These are phyloP conservation scores for Apiospora aurea DNA, from an alignment of 2,329 filamentous ascomycete species.

Conservation along the genomic window DNA sequence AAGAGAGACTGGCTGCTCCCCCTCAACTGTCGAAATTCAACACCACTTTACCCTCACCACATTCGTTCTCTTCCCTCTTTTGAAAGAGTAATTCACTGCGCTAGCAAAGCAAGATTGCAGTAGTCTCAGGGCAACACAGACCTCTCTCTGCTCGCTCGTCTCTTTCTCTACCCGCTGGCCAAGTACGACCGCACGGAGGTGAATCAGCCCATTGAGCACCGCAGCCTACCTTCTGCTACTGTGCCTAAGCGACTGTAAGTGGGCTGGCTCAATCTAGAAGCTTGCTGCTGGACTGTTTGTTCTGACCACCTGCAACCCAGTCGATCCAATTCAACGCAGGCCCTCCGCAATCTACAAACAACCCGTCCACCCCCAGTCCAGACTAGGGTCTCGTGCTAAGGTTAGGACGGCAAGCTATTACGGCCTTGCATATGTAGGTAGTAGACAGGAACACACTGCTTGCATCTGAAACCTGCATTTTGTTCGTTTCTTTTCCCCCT, in stretches of 20 bases:
- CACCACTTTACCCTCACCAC: background rate
- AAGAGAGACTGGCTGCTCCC: conserved; percentile 13
- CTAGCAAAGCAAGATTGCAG: background rate
- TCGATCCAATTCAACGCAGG: background rate
- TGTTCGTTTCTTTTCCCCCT: conserved; percentile 7
- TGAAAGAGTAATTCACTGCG: background rate
- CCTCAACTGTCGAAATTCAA: background rate
- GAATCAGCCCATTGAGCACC: background rate
- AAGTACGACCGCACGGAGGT: conserved; percentile 3
- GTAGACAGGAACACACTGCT: conserved; percentile 12
- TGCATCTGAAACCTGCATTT: conserved; percentile 20
- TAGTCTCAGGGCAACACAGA: background rate
- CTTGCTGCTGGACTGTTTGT: background rate
- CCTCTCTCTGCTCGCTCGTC: background rate
- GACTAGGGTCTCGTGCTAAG: conserved; percentile 13
- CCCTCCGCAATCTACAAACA: conserved; percentile 21
- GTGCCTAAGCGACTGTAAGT: background rate
- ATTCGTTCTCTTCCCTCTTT: background rate
- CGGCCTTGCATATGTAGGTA: background rate
- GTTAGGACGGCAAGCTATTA: conserved; percentile 19
- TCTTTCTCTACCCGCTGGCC: background rate
- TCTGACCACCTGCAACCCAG: conserved; percentile 4
- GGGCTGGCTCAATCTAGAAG: conserved; percentile 6
- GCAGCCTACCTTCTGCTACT: no score
- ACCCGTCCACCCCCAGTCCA: conserved; percentile 9